These are phyloP conservation scores for Carallia pectinifolia DNA, from an alignment of 345 rosid genomes.

Conservation along the genomic window DNA sequence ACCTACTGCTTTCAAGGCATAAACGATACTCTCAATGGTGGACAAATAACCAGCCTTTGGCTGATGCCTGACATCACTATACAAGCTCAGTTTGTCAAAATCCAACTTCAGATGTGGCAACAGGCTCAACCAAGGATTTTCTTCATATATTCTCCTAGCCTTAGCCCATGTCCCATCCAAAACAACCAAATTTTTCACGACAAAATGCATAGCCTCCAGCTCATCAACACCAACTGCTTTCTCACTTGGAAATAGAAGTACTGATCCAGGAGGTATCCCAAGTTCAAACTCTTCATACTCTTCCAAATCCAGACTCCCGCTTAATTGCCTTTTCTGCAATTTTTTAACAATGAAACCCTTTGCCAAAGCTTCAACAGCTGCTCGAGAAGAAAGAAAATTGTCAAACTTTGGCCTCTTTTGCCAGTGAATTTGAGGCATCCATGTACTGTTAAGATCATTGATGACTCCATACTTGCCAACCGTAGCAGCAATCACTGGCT, in stretches of 20 bases:
- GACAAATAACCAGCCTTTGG: conserved; percentile 77
- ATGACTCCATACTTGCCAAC: conserved; percentile 48
- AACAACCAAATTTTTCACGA: conserved; percentile 68
- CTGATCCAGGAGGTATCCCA: conserved; percentile 57
- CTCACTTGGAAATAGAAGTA: conserved; percentile 62
- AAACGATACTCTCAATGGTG: conserved; percentile 75
- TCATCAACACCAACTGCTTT: conserved; percentile 45
- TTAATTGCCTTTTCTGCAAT: conserved; percentile 21
- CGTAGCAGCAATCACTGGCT: conserved; percentile 27
- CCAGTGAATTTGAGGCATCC: conserved; percentile 18
- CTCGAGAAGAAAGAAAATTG: conserved; percentile 40
- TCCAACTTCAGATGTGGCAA: conserved; percentile 75
- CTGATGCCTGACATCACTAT: conserved; percentile 66
- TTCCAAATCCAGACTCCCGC: conserved; percentile 26
- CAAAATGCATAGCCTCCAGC: conserved; percentile 37
- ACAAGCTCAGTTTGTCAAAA: conserved; percentile 56
- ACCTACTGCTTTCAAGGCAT: conserved; percentile 60
- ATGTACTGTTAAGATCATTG: conserved; percentile 22
- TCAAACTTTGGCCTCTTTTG: conserved; percentile 31
- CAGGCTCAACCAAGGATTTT: conserved; percentile 86
- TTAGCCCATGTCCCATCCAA: conserved; percentile 89
- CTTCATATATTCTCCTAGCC: conserved; percentile 71
- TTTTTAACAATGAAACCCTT: conserved; percentile 65
- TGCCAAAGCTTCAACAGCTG: conserved; percentile 41
- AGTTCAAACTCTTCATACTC: conserved; percentile 59